Evolutionary conservation across 805 yeast species (phyloP).

Genomic region (Kuraishia molischiana): DNA sequence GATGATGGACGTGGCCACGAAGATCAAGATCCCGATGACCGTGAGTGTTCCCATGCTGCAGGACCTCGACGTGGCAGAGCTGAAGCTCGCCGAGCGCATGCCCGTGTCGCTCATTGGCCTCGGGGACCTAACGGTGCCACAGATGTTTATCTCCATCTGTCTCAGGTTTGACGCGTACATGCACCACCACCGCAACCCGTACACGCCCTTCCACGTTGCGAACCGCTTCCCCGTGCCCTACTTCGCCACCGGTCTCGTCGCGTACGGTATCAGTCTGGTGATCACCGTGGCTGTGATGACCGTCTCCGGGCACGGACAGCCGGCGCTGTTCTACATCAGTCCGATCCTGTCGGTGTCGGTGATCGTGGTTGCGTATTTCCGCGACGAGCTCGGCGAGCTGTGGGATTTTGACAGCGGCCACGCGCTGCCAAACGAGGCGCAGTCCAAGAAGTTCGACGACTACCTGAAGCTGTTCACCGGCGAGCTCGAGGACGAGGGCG

Average conservation of each 20-base stretch:
- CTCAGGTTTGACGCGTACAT: slow-evolving; percentile 42
- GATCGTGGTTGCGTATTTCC: slow-evolving; percentile 19
- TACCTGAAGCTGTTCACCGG: slow-evolving; percentile 10
- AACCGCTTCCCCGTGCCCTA: slow-evolving; percentile 30
- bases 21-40: slow-evolving; percentile 45
- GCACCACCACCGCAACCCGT: slow-evolving; percentile 21
- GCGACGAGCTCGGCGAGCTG: slow-evolving; percentile 30
- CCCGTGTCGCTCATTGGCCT: slow-evolving; percentile 40
- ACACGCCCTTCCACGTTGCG: slow-evolving; percentile 29
- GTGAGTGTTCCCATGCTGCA: slow-evolving; percentile 27
- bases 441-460: slow-evolving; percentile 13
- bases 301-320: slow-evolving; percentile 41
- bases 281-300: slow-evolving; percentile 31
- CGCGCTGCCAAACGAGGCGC: slow-evolving; percentile 7
- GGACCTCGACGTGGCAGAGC: slow-evolving; percentile 5
- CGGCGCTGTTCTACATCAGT: slow-evolving; percentile 56
- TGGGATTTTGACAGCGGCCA: slow-evolving; percentile 25
- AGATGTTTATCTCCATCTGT: slow-evolving; percentile 39
- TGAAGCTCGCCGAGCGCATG: slow-evolving; percentile 4
- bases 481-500: slow-evolving; percentile 5
- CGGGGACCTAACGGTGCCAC: slow-evolving; percentile 62
- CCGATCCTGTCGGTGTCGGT: slow-evolving; percentile 33
- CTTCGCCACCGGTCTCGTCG: slow-evolving; percentile 32
- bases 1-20: slow-evolving; percentile 54
- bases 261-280: slow-evolving; percentile 37